Percentiles rank a stretch among this genome's conserved stretches.
These are phyloP conservation scores for Erysiphe pulchra DNA, from an alignment of 2,329 filamentous ascomycete species.

Conservation along the genomic window DNA sequence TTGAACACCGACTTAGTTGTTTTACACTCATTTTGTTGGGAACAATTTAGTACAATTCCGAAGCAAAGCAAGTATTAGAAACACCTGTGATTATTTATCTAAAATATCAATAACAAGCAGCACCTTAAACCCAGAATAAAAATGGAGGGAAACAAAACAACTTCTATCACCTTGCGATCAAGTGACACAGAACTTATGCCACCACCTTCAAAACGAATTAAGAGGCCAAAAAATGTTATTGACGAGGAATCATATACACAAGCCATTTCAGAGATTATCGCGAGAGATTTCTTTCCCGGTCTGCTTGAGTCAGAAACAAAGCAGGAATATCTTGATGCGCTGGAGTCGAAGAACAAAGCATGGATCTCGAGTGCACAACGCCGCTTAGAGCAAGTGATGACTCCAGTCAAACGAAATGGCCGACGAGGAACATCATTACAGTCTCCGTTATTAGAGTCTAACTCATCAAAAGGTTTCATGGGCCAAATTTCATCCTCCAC, in stretches of 20 bases:
- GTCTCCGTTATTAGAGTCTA: constrained; percentile 11
- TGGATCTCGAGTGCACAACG: constrained; percentile 71
- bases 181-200: constrained; percentile 55
- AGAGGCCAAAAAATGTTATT: constrained; percentile 64
- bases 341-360: constrained; percentile 58
- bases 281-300: constrained; percentile 88
- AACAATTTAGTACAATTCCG: too few species aligned
- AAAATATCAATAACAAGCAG: too few species aligned
- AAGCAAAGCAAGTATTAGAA: too few species aligned
- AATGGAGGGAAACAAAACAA: constrained; percentile 15
- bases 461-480: not conserved
- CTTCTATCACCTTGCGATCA: constrained; percentile 34
- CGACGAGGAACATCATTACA: constrained; percentile 13
- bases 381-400: constrained; percentile 55
- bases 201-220: constrained; percentile 80
- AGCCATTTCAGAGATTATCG: constrained; percentile 78
- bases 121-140: not conserved
- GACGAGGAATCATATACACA: constrained; percentile 89
- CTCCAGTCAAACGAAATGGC: constrained; percentile 31
- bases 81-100: too few species aligned
- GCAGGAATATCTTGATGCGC: constrained; percentile 73
- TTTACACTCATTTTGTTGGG: too few species aligned
- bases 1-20: too few species aligned
- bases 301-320: constrained; percentile 66
- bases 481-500: constrained; percentile 26